Evolutionary conservation across 441 rosid genomes (phyloP).

Genomic region (Arabidopsis lyrata): DNA sequence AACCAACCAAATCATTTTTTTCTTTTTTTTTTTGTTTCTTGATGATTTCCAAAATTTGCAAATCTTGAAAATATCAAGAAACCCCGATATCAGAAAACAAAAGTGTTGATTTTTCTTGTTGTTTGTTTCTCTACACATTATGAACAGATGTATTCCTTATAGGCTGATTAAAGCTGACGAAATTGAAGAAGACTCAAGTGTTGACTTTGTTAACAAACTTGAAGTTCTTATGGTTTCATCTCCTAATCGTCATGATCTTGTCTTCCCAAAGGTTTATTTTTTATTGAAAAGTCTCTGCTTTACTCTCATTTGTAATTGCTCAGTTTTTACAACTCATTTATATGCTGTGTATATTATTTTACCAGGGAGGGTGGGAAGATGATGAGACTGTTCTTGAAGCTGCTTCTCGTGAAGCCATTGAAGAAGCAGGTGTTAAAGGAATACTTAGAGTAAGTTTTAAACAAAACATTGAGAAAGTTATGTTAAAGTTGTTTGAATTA

Average conservation of each 20-base stretch:
- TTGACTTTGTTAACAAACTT: slow-evolving; percentile 45
- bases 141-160: slow-evolving; percentile 68
- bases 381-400: slow-evolving; percentile 87
- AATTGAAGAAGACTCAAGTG: slow-evolving; percentile 38
- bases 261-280: slow-evolving; percentile 77
- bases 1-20: not conserved
- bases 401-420: slow-evolving; percentile 87
- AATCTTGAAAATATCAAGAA: slow-evolving; percentile 16
- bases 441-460: slow-evolving; percentile 56
- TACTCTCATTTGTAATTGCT: slow-evolving; percentile 3
- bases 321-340: not conserved
- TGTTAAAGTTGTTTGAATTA: not conserved
- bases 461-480: not conserved
- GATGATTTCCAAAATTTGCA: not conserved
- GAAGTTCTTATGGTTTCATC: slow-evolving; percentile 79
- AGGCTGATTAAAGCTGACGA: slow-evolving; percentile 50
- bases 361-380: slow-evolving; percentile 94
- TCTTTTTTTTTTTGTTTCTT: not conserved
- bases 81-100: not conserved
- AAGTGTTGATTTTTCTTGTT: not conserved
- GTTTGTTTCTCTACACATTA: slow-evolving; percentile 9
- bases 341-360: too few relatives aligned
- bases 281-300: not conserved
- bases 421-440: slow-evolving; percentile 94
- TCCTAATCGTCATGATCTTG: slow-evolving; percentile 70